Conservation (phyloP, 2,329 filamentous ascomycete genomes). For the Arthrobotrys megalospora region DNA sequence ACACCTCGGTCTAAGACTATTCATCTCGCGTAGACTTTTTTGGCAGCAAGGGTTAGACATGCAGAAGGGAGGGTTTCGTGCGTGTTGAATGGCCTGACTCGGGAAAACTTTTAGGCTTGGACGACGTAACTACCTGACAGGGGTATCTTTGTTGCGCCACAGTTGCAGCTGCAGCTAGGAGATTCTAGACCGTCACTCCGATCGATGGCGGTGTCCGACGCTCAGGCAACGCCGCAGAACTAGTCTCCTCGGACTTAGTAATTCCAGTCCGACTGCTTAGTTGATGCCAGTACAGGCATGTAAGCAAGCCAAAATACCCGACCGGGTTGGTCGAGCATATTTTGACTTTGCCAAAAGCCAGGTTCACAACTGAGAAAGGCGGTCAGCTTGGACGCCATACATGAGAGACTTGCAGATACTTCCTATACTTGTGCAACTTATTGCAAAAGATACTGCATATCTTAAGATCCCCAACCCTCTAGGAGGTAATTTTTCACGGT, state of each 20-base stretch:
- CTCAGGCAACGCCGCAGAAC: conserved; percentile 15
- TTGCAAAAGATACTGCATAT: conserved; percentile 26
- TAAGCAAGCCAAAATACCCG: conserved; percentile 45
- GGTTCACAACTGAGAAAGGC: conserved; percentile 35
- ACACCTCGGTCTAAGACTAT: conserved; percentile 38
- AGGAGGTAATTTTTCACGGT: conserved; percentile 40
- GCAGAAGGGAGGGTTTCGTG: conserved; percentile 36
- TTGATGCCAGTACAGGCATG: conserved; percentile 9
- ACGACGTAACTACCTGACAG: conserved; percentile 39
- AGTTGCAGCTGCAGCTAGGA: conserved; percentile 41
- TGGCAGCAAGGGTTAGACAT: conserved; percentile 40
- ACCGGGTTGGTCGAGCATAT: conserved; percentile 23
- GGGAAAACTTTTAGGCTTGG: conserved; percentile 30
- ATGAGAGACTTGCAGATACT: conserved; percentile 58
- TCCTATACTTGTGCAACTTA: conserved; percentile 58
- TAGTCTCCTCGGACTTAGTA: conserved; percentile 45
- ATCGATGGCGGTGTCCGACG: conserved; percentile 57
- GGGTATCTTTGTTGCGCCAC: conserved; percentile 46
- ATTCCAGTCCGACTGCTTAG: conserved; percentile 28
- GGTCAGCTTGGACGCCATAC: conserved; percentile 45
- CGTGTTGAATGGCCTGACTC: conserved; percentile 46
- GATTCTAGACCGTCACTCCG: conserved; percentile 59
- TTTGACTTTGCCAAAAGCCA: conserved; percentile 33
- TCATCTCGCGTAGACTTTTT: conserved; percentile 51
- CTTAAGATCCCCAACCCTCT: conserved; percentile 20